Conservation (phyloP, 1,284 basidiomycete species). For the Stygiomarasmius scandens region DNA sequence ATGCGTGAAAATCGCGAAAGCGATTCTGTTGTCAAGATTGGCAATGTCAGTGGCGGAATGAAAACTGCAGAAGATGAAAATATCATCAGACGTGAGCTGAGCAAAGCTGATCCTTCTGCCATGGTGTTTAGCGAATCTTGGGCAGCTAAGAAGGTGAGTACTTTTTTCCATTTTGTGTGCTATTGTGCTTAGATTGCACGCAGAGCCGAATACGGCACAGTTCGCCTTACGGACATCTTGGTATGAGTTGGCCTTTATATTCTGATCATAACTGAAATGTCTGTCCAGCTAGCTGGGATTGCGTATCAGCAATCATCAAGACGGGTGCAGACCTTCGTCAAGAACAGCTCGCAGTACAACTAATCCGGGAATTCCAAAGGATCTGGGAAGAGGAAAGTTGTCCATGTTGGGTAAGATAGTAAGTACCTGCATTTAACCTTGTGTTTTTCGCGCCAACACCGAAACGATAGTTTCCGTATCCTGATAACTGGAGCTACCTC, state of each 20-base stretch:
- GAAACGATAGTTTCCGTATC: conserved; percentile 67
- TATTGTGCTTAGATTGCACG: conserved; percentile 13
- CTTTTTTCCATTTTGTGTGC: conserved; percentile 8
- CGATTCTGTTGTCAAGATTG: conserved; percentile 58
- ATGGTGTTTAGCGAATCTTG: conserved; percentile 96
- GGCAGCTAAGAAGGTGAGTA: conserved; percentile 85
- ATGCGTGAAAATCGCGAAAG: conserved; percentile 78
- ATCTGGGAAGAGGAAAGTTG: conserved; percentile 96
- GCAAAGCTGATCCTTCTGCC: conserved; percentile 96
- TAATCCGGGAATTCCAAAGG: conserved; percentile 90
- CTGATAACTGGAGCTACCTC: conserved; percentile 93
- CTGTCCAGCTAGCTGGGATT: conserved; percentile 72
- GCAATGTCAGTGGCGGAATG: conserved; percentile 45
- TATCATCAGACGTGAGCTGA: conserved; percentile 91
- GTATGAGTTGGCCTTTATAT: conserved; percentile 37
- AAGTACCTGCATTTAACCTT: conserved; percentile 37
- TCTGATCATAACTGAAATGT: conserved; percentile 12
- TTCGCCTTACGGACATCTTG: conserved; percentile 95
- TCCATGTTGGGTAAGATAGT: conserved; percentile 93
- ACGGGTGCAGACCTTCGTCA: conserved; percentile 96
- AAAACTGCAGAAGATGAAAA: conserved; percentile 87
- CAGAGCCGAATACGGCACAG: conserved; percentile 87
- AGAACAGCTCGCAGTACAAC: conserved; percentile 95
- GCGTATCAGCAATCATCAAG: conserved; percentile 97
- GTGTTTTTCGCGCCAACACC: no score